Evolutionary conservation across 192 early-diverging fungal species (phyloP).

Genomic region (Kickxella alabastrina): DNA sequence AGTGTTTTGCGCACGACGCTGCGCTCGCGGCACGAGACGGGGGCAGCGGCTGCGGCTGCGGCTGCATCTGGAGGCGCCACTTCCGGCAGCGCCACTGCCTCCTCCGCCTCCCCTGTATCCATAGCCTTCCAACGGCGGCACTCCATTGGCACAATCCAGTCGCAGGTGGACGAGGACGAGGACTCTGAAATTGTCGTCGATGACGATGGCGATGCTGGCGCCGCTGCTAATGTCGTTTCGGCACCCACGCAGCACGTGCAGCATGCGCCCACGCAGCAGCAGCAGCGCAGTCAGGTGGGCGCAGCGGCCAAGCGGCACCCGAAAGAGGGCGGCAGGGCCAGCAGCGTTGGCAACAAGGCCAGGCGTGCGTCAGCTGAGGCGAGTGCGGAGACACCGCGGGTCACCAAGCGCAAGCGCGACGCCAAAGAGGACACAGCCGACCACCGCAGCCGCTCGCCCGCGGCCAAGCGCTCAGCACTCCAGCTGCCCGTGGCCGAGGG

Average conservation of each 20-base stretch:
- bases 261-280: constrained; percentile 6
- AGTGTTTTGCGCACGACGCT: constrained; percentile 4
- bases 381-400: constrained; percentile 2
- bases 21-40: constrained; percentile 8
- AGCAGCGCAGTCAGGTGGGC: constrained; percentile 22
- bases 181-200: constrained; percentile 35
- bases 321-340: constrained; percentile 9
- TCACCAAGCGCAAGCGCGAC: constrained; percentile 42
- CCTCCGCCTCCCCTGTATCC: not conserved
- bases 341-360: no score
- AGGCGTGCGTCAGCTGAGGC: constrained; percentile 10
- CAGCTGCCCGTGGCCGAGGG: not conserved
- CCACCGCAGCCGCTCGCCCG: constrained; percentile 24
- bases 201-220: constrained; percentile 10
- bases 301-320: constrained; percentile 7
- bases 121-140: constrained; percentile 28
- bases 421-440: constrained; percentile 7
- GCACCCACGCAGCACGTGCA: not conserved
- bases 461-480: constrained; percentile 11
- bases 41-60: constrained; percentile 4
- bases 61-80: no score
- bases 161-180: constrained; percentile 14
- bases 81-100: not conserved
- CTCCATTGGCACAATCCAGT: constrained; percentile 42
- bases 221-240: not conserved